phyloP scores from a whole-genome alignment of 2,329 filamentous ascomycete genomes.

The Sporothrix luriei region DNA sequence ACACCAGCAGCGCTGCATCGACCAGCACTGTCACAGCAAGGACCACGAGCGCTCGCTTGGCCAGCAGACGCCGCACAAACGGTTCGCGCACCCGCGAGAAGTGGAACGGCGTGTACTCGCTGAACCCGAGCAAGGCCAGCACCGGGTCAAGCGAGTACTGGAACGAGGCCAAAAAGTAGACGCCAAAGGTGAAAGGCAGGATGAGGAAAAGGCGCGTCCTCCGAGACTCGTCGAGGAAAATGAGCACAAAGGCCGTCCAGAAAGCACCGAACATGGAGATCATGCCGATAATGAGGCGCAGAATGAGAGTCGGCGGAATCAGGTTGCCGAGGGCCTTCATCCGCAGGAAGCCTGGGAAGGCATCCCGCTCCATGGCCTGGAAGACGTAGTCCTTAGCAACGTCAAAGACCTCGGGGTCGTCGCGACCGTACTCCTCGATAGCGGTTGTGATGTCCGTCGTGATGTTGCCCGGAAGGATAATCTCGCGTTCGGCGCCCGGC shows the following conservation, averaged over 20 bases:
- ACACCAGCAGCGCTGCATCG: conserved; percentile 77
- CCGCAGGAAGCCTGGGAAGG: conserved; percentile 94
- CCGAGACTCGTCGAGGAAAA: conserved; percentile 80
- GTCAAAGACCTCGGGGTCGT: conserved; percentile 97
- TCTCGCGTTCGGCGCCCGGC: conserved; percentile 93
- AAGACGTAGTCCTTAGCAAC: conserved; percentile 98
- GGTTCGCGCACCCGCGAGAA: conserved; percentile 87
- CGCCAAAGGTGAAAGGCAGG: conserved; percentile 85
- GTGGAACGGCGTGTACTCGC: conserved; percentile 95
- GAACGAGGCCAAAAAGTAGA: conserved; percentile 87
- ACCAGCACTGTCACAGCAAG: conserved; percentile 73
- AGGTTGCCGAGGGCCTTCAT: conserved; percentile 95
- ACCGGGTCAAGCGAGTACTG: conserved; percentile 95
- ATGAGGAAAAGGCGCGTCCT: conserved; percentile 76
- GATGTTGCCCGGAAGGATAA: conserved; percentile 86
- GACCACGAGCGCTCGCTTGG: conserved; percentile 80
- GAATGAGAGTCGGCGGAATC: conserved; percentile 84
- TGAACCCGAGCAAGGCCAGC: conserved; percentile 83
- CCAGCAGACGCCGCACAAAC: conserved; percentile 83
- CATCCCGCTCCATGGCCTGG: conserved; percentile 98
- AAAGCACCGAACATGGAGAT: conserved; percentile 87
- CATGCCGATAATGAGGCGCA: conserved; percentile 82
- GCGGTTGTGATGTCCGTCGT: conserved; percentile 80
- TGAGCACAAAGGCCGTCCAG: conserved; percentile 91
- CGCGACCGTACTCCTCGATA: conserved; percentile 87